These are phyloP conservation scores for Phlegmacium glaucopus DNA, from an alignment of 768 basidiomycete genomes.

Conservation along the genomic window DNA sequence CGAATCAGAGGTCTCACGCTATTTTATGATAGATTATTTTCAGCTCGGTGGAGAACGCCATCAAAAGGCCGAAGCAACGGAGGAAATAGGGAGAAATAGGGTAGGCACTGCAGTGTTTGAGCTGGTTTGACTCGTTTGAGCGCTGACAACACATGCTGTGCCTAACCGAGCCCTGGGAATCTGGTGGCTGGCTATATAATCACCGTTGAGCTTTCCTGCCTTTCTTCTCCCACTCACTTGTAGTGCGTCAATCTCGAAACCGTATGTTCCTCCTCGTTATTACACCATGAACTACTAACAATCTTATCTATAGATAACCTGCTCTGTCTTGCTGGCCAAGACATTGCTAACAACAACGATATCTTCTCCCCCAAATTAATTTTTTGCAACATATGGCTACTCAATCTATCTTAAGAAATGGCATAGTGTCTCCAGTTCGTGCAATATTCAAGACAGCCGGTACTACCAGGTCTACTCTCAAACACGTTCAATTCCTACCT, in stretches of 20 bases:
- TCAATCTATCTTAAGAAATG: conserved; percentile 30
- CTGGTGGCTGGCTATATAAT: conserved; percentile 12
- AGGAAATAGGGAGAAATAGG: no score
- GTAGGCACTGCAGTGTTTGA: no score
- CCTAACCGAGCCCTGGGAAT: no score
- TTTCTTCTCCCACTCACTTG: conserved; percentile 18
- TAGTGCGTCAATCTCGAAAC: conserved; percentile 28
- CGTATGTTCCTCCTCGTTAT: conserved; percentile 10
- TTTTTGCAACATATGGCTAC: conserved; percentile 18
- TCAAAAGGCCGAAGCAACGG: no score
- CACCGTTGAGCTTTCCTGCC: background rate
- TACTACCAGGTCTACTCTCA: conserved; percentile 35
- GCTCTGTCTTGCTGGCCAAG: conserved; percentile 48
- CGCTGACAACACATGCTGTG: no score
- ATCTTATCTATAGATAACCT: conserved; percentile 11
- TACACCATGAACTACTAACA: conserved; percentile 1
- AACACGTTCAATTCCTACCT: conserved; percentile 67
- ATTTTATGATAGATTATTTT: no score
- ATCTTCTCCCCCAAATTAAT: conserved; percentile 9
- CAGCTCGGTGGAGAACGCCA: no score
- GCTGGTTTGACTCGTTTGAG: no score
- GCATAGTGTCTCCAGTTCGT: conserved; percentile 30
- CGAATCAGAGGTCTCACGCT: no score
- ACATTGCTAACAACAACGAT: conserved; percentile 29
- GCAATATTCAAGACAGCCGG: conserved; percentile 22